Conservation (phyloP, 2,329 filamentous ascomycete genomes). For the Beauveria sp. region DNA sequence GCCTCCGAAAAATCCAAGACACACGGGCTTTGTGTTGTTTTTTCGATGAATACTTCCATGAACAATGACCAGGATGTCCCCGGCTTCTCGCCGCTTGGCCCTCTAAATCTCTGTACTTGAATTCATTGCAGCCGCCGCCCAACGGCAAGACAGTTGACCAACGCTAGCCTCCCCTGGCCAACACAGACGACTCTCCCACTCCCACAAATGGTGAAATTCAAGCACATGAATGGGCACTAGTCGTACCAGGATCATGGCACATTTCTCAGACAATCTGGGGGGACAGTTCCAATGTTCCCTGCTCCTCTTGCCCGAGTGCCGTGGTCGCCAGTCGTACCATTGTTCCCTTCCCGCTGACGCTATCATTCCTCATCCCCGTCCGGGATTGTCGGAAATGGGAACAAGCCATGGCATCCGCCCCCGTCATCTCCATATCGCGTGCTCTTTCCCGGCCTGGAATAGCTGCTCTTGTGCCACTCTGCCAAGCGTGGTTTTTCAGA, state of each 20-base stretch:
- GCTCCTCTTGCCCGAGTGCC: not conserved
- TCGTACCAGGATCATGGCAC: not conserved
- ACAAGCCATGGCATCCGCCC: slow-evolving; percentile 4
- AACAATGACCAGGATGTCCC: not conserved
- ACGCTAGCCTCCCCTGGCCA: not conserved
- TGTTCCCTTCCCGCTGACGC: not conserved
- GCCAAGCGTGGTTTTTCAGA: not conserved
- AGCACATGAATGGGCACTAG: slow-evolving; percentile 1
- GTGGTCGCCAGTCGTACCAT: not conserved
- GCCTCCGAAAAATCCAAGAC: not conserved
- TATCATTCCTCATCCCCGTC: not conserved
- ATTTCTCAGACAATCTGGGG: not conserved
- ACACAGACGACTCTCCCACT: not conserved
- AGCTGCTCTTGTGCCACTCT: slow-evolving; percentile 4
- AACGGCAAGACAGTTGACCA: not conserved
- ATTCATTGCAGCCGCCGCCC: not conserved
- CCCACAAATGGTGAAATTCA: not conserved
- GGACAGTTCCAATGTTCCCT: not conserved
- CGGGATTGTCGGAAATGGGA: not conserved
- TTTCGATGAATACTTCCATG: not conserved
- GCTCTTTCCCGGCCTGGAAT: not conserved
- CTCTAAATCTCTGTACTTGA: too few species aligned
- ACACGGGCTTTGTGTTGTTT: not conserved
- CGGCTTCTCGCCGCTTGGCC: not conserved
- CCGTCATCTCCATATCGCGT: slow-evolving; percentile 1